Percentiles rank a stretch among this genome's conserved stretches.
phyloP scores from a whole-genome alignment of 805 yeast genomes.

The Candida pini region DNA sequence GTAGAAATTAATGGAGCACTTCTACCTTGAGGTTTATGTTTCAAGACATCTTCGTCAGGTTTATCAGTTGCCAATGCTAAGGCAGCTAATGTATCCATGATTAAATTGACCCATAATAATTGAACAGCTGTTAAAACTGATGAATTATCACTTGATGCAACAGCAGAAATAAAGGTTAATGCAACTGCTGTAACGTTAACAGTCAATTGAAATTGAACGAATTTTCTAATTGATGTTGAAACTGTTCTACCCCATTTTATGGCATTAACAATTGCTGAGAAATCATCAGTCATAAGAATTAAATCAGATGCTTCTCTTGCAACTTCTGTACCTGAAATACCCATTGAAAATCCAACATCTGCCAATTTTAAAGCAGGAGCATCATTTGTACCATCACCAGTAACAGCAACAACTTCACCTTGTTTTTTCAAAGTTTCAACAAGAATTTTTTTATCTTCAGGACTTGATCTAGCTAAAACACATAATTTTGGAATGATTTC shows the following conservation, averaged over 20 bases:
- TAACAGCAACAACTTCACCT: slow-evolving; percentile 96
- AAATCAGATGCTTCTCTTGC: slow-evolving; percentile 98
- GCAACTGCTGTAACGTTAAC: slow-evolving; percentile 96
- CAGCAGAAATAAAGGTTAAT: slow-evolving; percentile 90
- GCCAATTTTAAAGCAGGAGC: slow-evolving; percentile 97
- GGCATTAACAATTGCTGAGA: slow-evolving; percentile 90
- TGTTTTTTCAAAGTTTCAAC: slow-evolving; percentile 73
- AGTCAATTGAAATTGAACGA: slow-evolving; percentile 93
- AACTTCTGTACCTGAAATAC: slow-evolving; percentile 96
- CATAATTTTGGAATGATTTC: slow-evolving; percentile 65
- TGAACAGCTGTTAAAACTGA: slow-evolving; percentile 97
- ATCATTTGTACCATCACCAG: slow-evolving; percentile 99
- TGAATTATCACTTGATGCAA: slow-evolving; percentile 67
- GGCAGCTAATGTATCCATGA: slow-evolving; percentile 98
- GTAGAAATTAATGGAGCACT: slow-evolving; percentile 71
- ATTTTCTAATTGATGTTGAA: slow-evolving; percentile 87
- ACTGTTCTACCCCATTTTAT: slow-evolving; percentile 99
- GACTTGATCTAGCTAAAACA: slow-evolving; percentile 91
- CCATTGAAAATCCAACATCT: slow-evolving; percentile 98
- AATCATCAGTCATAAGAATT: slow-evolving; percentile 95
- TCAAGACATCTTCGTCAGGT: slow-evolving; percentile 77
- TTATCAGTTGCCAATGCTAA: slow-evolving; percentile 96
- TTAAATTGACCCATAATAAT: slow-evolving; percentile 92
- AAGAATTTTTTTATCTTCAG: slow-evolving; percentile 86
- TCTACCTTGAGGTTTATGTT: slow-evolving; percentile 81